Percentiles rank a stretch among this genome's conserved stretches.
Conservation (phyloP, 2,329 filamentous ascomycete species). For the Xylariaceae sp. region DNA sequence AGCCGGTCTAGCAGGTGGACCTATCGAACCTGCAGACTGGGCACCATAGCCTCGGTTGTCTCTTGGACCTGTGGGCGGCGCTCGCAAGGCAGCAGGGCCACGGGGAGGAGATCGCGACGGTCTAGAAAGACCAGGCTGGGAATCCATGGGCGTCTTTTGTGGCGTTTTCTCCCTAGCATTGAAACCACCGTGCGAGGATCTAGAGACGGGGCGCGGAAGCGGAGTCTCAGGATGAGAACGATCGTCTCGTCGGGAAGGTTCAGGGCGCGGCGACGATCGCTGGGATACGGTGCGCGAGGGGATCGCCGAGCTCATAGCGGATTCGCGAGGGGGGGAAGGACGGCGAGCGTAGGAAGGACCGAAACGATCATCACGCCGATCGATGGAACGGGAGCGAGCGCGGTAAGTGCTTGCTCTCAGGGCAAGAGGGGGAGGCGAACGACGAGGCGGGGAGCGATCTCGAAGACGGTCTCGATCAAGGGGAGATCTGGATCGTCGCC, state of each 20-base stretch:
- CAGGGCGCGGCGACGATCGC: constrained; percentile 49
- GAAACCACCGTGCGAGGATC: constrained; percentile 28
- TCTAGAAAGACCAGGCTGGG: constrained; percentile 23
- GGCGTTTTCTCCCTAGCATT: constrained; percentile 27
- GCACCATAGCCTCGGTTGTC: constrained; percentile 33
- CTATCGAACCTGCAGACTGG: constrained; percentile 27
- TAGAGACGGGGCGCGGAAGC: constrained; percentile 28
- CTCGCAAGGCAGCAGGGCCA: constrained; percentile 49
- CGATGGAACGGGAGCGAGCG: constrained; percentile 48
- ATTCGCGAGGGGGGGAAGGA: constrained; percentile 45
- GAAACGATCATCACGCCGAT: constrained; percentile 44
- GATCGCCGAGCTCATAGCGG: constrained; percentile 45
- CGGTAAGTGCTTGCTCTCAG: constrained; percentile 44
- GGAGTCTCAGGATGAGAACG: constrained; percentile 46
- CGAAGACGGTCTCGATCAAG: constrained; percentile 43
- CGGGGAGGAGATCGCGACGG: constrained; percentile 45
- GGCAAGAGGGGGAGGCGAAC: constrained; percentile 35
- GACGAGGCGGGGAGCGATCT: constrained; percentile 31
- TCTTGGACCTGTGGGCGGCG: constrained; percentile 46
- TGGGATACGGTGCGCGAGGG: constrained; percentile 48
- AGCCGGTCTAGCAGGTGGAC: constrained; percentile 32
- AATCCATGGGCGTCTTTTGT: constrained; percentile 23
- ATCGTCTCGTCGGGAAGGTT: constrained; percentile 40
- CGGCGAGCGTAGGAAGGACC: constrained; percentile 38
- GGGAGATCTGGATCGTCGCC: constrained; percentile 52